Evolutionary conservation across 2,329 filamentous ascomycete species (phyloP).

Genomic region (Dothideomycetes sp.): DNA sequence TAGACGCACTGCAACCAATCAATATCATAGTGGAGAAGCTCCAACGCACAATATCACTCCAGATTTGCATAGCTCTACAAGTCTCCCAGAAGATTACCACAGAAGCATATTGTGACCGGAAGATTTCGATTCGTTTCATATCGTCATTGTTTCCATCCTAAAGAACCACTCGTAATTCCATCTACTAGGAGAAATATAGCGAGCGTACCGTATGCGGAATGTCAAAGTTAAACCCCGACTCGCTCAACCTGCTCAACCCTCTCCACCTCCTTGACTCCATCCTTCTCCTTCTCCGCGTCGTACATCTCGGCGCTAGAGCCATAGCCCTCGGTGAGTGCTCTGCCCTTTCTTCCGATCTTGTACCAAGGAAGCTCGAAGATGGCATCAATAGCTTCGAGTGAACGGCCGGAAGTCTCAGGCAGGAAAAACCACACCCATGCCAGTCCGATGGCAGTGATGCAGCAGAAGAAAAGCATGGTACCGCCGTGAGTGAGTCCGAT

Average conservation of each 20-base stretch:
- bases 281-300: slow-evolving; percentile 14
- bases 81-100: too few relatives aligned
- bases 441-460: slow-evolving; percentile 54
- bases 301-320: slow-evolving; percentile 16
- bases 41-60: too few relatives aligned
- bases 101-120: too few relatives aligned
- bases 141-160: too few relatives aligned
- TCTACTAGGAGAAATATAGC: too few relatives aligned
- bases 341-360: slow-evolving; percentile 48
- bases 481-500: slow-evolving; percentile 48
- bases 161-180: too few relatives aligned
- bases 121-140: too few relatives aligned
- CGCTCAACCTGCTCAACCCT: slow-evolving; percentile 6
- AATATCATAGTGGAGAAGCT: too few relatives aligned
- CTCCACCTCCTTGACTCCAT: slow-evolving; percentile 12
- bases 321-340: slow-evolving; percentile 15
- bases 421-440: slow-evolving; percentile 51
- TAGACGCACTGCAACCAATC: too few relatives aligned
- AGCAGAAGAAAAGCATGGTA: slow-evolving; percentile 68
- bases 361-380: slow-evolving; percentile 58
- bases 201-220: too few relatives aligned
- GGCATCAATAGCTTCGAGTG: slow-evolving; percentile 46
- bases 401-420: slow-evolving; percentile 38
- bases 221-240: too few relatives aligned
- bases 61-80: too few relatives aligned